Evolutionary conservation across 495 filamentous ascomycete species (phyloP).

Genomic region (Schizothecium vesticola): DNA sequence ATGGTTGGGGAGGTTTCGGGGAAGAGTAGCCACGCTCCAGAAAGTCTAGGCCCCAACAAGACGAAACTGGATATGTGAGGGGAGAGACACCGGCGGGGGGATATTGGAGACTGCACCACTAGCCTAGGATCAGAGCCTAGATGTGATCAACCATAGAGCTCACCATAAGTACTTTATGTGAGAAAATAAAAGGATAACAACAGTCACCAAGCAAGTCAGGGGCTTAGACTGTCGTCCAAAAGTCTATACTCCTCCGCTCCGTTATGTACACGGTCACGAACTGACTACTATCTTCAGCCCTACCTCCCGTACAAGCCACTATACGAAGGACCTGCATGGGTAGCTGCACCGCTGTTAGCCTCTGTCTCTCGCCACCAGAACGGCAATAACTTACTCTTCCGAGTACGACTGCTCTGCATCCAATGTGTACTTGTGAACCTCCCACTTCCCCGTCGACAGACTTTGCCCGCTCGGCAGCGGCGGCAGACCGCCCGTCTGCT

Average conservation of each 20-base stretch:
- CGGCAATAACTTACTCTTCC: constrained; percentile 45
- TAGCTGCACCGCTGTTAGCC: constrained; percentile 30
- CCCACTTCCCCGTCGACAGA: constrained; percentile 39
- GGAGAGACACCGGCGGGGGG: not conserved
- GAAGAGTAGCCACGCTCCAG: constrained; percentile 5
- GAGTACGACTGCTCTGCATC: constrained; percentile 52
- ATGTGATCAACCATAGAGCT: not conserved
- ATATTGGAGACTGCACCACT: not conserved
- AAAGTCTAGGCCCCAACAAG: constrained; percentile 4
- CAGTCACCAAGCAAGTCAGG: not conserved
- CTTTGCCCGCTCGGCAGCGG: constrained; percentile 69
- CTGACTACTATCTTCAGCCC: not conserved
- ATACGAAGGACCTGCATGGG: constrained; percentile 34
- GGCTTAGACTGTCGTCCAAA: not conserved
- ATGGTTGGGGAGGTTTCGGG: constrained; percentile 52
- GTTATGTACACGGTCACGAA: constrained; percentile 16
- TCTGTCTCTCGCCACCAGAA: not conserved
- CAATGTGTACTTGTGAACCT: constrained; percentile 51
- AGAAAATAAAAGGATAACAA: not conserved
- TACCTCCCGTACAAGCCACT: not conserved
- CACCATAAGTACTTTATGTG: not conserved
- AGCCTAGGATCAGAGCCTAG: not conserved
- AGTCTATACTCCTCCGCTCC: constrained; percentile 10
- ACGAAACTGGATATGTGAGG: not conserved
- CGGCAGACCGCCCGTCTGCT: constrained; percentile 62